Conservation (phyloP, 371 early-diverging fungal species). For the Mucor racemosus region DNA sequence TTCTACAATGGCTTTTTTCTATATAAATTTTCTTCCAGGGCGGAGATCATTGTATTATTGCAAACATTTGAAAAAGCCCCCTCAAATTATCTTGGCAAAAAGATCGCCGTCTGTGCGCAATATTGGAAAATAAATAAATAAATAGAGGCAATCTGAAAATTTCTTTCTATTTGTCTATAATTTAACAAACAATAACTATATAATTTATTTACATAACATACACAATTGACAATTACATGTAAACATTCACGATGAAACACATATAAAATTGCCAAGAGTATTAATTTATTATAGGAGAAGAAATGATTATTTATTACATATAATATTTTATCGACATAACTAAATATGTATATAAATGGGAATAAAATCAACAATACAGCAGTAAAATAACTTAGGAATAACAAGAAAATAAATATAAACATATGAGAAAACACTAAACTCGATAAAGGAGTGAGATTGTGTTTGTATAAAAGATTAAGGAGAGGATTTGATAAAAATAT, state of each 20-base stretch:
- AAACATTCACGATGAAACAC: neutral
- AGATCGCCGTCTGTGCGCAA: slow-evolving; percentile 16
- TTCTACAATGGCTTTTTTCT: neutral
- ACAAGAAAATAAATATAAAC: slow-evolving; percentile 4
- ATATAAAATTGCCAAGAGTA: neutral
- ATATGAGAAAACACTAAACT: slow-evolving; percentile 3
- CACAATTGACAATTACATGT: neutral
- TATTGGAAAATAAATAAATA: neutral
- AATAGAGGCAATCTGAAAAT: neutral
- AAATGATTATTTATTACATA: neutral
- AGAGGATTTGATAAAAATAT: neutral
- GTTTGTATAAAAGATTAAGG: neutral
- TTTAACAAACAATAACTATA: neutral
- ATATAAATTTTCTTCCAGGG: neutral
- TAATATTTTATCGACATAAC: neutral
- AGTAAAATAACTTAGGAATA: neutral
- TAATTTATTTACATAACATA: neutral
- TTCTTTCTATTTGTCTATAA: neutral
- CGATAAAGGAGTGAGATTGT: neutral
- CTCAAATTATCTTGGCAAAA: slow-evolving; percentile 9
- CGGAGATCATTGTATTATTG: neutral
- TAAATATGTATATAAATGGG: slow-evolving; percentile 4
- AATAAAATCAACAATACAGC: neutral
- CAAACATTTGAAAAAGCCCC: neutral
- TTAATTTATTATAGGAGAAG: neutral